Percentiles rank a stretch among this genome's conserved stretches.
Evolutionary conservation across 2,329 filamentous ascomycete genomes (phyloP).

Genomic region (Lecanicillium sp.): DNA sequence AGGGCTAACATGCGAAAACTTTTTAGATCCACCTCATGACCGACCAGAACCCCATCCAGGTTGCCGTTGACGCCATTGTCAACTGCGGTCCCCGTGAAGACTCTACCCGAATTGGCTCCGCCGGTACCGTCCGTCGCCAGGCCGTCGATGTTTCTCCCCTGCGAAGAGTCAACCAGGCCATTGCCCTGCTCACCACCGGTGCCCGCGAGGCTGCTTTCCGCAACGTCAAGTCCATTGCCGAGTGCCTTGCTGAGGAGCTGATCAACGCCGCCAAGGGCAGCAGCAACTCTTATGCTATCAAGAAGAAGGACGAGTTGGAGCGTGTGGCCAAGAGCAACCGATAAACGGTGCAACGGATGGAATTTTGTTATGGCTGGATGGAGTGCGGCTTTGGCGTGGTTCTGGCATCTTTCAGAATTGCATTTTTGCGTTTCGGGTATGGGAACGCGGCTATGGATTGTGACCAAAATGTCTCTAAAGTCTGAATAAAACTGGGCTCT

Average conservation of each 20-base stretch:
- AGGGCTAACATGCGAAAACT: conserved; percentile 19
- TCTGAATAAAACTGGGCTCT: conserved; percentile 36
- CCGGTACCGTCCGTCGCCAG: conserved; percentile 99
- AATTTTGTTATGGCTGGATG: conserved; percentile 28
- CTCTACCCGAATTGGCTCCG: conserved; percentile 97
- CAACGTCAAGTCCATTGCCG: conserved; percentile 99
- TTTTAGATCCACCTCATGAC: conserved; percentile 98
- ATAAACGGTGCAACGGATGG: conserved; percentile 54
- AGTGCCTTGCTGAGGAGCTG: conserved; percentile 99
- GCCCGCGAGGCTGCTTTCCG: conserved; percentile 98
- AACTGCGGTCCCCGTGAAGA: conserved; percentile 99
- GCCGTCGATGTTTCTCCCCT: conserved; percentile 99
- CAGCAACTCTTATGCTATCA: conserved; percentile 99
- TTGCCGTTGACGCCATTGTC: conserved; percentile 98
- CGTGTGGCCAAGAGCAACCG: conserved; percentile 99
- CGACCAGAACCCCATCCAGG: conserved; percentile 99
- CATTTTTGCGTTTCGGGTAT: conserved; percentile 38
- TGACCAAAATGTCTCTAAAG: conserved; percentile 32
- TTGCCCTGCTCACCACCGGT: conserved; percentile 97
- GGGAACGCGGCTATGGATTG: conserved; percentile 37
- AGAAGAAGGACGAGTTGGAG: conserved; percentile 99
- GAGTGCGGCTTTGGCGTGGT: conserved; percentile 34
- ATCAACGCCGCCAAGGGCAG: conserved; percentile 99
- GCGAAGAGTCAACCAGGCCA: conserved; percentile 99
- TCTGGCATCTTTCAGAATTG: conserved; percentile 39